Conservation (phyloP, 768 basidiomycete species). For the Cubamyces sp. region DNA sequence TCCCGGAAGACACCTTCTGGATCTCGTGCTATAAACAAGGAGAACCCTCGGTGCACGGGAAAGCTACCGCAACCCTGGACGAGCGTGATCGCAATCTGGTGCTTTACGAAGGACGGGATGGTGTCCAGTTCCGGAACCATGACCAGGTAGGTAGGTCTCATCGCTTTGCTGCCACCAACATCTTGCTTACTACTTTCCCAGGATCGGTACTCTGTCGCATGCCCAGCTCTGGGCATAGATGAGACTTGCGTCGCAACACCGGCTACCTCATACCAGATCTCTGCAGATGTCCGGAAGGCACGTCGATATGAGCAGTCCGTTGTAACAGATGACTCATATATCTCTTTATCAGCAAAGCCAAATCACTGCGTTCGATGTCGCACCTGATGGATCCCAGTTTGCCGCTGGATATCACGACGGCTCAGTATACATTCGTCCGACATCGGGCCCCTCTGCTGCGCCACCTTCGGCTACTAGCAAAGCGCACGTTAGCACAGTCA, state of each 20-base stretch:
- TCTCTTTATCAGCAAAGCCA: constrained; percentile 44
- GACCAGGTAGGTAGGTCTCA: constrained; percentile 41
- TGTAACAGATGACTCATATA: not conserved
- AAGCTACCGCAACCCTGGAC: constrained; percentile 56
- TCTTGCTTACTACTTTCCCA: constrained; percentile 8
- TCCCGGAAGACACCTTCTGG: constrained; percentile 70
- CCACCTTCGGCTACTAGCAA: constrained; percentile 37
- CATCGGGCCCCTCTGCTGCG: constrained; percentile 24
- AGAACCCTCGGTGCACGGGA: constrained; percentile 64
- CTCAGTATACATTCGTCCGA: constrained; percentile 54
- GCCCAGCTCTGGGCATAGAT: constrained; percentile 50
- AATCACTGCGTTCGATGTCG: constrained; percentile 66
- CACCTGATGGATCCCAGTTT: constrained; percentile 60
- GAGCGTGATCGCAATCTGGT: constrained; percentile 56
- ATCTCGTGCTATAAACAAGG: constrained; percentile 68
- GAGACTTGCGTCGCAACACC: constrained; percentile 55
- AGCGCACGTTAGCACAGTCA: constrained; percentile 58
- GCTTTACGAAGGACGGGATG: constrained; percentile 49
- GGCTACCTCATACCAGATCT: constrained; percentile 52
- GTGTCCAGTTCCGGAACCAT: constrained; percentile 46
- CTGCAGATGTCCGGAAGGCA: constrained; percentile 43
- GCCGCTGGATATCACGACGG: constrained; percentile 67
- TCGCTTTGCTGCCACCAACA: not conserved
- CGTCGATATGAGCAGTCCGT: not conserved
- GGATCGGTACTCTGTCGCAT: constrained; percentile 50